Evolutionary conservation across 192 early-diverging fungal genomes (phyloP), one percentile per base, ranked within the genome.

Genomic region (Allomyces macrogynus): DNA sequence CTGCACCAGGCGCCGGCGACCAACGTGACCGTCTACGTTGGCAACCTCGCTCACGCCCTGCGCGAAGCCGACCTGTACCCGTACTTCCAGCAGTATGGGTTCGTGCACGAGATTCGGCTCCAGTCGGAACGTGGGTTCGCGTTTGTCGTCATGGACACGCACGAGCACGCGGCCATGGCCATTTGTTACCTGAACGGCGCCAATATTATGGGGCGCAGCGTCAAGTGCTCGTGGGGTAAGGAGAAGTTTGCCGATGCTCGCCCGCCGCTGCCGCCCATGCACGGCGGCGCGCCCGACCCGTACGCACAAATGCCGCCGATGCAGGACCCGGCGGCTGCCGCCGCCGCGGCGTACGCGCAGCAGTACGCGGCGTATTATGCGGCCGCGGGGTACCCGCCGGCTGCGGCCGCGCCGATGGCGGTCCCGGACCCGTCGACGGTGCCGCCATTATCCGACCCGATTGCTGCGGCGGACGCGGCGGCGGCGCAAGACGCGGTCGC

Each of bases 91-190:
- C 73, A 73, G 24, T 93, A 76, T 70, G 92, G 92, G 10, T 85
- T 76, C 68, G 80, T 91, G 26, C 73, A 84, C 22, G 90, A 92
- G 67, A 70, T 92, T 61, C 84, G 88, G 61, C 70, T 95, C 69
- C 91, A 92, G 73, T 78, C 81, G n/a, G 92, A 93, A 61, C 87
- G 88, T 67, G 92, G 92, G 16, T 95, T 86, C 70, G 91, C 87
- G 11, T 95, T 95, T 75, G 80, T 93, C 67, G 90, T 89, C 84
- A 85, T 72, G 65, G 76, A 18, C 18, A 72, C 74, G 10, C 77
- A 78, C 66, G 70, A 76, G 40, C 66, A 72, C 43, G 74, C 75
- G 1, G 74, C 77, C 0, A 66, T 62, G 54, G 76, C 76, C 26
- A 77, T 77, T 64, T 71, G 69, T 18, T 60, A 60, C 10, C 57